Base-by-base conservation (phyloP, 257 asterid species). In the Scutellaria minor region DNA sequence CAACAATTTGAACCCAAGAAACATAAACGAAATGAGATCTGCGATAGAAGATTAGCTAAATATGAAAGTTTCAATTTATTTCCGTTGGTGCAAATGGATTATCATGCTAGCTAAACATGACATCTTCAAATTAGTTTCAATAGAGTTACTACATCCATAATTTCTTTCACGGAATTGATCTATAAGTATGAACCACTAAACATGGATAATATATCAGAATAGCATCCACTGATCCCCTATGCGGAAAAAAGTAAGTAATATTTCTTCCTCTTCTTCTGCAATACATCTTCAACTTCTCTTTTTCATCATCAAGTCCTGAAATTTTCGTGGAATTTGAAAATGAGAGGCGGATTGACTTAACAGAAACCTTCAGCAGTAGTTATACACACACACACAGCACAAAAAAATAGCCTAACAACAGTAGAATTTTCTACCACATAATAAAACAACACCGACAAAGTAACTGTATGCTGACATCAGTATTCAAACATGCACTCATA, bases 221-320 rank as follows among this genome's bases (percentile, higher is more conserved):
- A 48, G 40, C 63, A 77, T 39, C 42, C 65, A 48, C 57, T 37
- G 60, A 59, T 48, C 20, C 46, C 24, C 39, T 48, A 41, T 57
- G 24, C 35, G 18, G 54, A 68, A 2, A 72, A 24, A 66, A 66
- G 56, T 54, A 12, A 37, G 24, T 35, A 27, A 1, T 22, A 8
- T 15, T 41, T 60, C 40, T 10, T 52, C 64, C n/a, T 78, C 59
- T 11, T 70, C 75, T 44, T 75, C 56, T 18, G 61, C 73, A 72
- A 15, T 31, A 37, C 40, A 54, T 68, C 71, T 69, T 63, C 75
- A 42, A 11, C 35, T 27, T 50, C 61, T 65, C 14, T 65, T 13
- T 57, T 57, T 58, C 61, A 48, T 64, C 74, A 50, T 40, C 66
- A 55, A 31, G 27, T 35, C 78, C 82, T 70, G 77, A 70, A 75